Base-by-base conservation (phyloP, 495 filamentous ascomycete species). In the Annulohypoxylon bovei region DNA sequence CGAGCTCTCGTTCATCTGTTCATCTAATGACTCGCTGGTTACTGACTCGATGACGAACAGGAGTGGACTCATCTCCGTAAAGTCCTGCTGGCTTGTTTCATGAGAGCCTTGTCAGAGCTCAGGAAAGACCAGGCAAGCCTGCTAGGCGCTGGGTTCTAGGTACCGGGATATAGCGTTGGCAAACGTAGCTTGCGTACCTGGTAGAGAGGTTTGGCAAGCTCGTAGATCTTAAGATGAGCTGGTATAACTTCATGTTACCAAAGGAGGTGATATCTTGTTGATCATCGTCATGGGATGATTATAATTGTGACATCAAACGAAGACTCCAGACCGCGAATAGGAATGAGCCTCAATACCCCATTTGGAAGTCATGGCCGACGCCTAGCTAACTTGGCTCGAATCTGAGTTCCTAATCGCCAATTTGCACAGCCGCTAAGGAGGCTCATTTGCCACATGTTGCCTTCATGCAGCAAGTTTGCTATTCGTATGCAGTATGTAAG, bases 261-360 rank as follows among this genome's bases (percentile, higher is more conserved):
- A 59, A 67, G 46, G 4, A 62, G 57, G 42, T 59, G 53, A 62
- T 59, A 37, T 62, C 50, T 64, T 61, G 57, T 12, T 62, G 68
- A 67, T 67, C 68, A 46, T 49, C 5, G n/a, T 59, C 46, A 59
- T 56, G 16, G 46, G 52, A 53, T 54, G 32, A 66, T 66, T 57
- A 37, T 56, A 63, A n/a, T 2, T 64, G 64, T 72, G 64, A 68
- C 64, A 72, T 68, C 69, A 68, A 72, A 52, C 25, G 47, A 55
- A 55, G 53, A 30, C 64, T 28, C 37, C 16, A 28, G 22, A 18
- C 23, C 39, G 61, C 59, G 59, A 72, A 64, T 72, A 35, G 55
- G 59, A 65, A 30, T 32, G 23, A 49, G 23, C 42, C 32, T 46
- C 54, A 50, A 22, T 64, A 60, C 69, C 52, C 44, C 8, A 68